phyloP scores from a whole-genome alignment of 2,329 filamentous ascomycete genomes.

The Ophiosphaerella herpotricha region DNA sequence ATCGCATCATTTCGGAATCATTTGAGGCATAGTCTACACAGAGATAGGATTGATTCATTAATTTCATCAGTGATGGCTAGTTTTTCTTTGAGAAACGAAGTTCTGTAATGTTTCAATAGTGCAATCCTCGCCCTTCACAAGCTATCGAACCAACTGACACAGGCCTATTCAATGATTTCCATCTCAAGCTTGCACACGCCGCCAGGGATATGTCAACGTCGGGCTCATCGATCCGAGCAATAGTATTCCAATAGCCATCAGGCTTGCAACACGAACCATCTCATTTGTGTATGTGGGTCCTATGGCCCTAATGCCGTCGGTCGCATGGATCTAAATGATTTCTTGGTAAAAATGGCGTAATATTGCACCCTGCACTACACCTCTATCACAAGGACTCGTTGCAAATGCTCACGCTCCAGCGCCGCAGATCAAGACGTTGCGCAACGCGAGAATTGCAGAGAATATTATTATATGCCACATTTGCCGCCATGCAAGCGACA shows the following conservation, averaged over 20 bases:
- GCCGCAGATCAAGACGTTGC: too few species aligned
- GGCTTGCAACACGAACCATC: not conserved
- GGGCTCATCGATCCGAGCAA: conserved; percentile 1
- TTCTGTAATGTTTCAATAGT: too few species aligned
- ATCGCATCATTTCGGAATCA: too few species aligned
- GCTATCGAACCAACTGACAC: too few species aligned
- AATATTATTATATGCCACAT: not conserved
- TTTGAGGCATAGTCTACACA: too few species aligned
- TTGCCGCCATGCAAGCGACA: not conserved
- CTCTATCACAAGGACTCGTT: not conserved
- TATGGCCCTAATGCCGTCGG: not conserved
- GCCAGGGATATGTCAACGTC: not conserved
- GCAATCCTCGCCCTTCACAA: too few species aligned
- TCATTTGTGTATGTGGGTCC: not conserved
- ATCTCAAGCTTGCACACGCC: not conserved
- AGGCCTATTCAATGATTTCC: too few species aligned
- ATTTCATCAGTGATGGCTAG: too few species aligned
- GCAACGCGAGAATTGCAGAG: not conserved
- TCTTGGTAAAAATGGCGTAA: not conserved
- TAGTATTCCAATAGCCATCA: not conserved
- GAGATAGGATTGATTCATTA: too few species aligned
- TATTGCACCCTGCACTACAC: not conserved
- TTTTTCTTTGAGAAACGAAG: too few species aligned
- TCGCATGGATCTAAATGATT: not conserved
- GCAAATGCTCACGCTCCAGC: too few species aligned